Evolutionary conservation across 2,329 filamentous ascomycete species (phyloP).

Genomic region (Penicillium sp.): DNA sequence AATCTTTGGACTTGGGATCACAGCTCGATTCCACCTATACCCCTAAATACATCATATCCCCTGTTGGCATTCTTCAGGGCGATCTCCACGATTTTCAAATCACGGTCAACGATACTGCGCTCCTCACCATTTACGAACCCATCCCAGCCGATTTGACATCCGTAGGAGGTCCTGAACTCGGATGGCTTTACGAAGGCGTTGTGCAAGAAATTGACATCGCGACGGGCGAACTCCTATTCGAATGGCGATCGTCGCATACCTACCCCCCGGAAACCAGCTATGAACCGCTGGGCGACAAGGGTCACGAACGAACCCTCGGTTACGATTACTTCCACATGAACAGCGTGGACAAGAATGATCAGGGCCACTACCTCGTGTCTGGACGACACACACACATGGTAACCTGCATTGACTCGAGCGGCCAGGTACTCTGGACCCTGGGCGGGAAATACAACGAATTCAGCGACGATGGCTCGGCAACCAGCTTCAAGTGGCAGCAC

Average conservation of each 20-base stretch:
- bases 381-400: conserved; percentile 40
- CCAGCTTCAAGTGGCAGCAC: conserved; percentile 31
- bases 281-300: conserved; percentile 14
- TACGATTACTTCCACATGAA: conserved; percentile 59
- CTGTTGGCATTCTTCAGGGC: conserved; percentile 19
- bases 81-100: conserved; percentile 50
- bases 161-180: conserved; percentile 38
- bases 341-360: conserved; percentile 50
- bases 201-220: conserved; percentile 50
- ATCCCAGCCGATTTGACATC: conserved; percentile 42
- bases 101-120: conserved; percentile 42
- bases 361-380: conserved; percentile 46
- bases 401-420: conserved; percentile 38
- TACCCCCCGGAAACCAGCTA: conserved; percentile 29
- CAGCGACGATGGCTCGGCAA: conserved; percentile 20
- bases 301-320: conserved; percentile 22
- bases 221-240: conserved; percentile 44
- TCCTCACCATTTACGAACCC: conserved; percentile 44
- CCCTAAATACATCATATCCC: conserved; percentile 25
- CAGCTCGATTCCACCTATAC: conserved; percentile 33
- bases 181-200: conserved; percentile 42
- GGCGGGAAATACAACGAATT: conserved; percentile 34
- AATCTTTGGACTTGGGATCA: neutral
- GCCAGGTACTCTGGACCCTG: conserved; percentile 27
- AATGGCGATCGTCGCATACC: conserved; percentile 48